These are phyloP conservation scores for Plasmodium chabaudi DNA, from an alignment of 169 alveolate species.

Conservation along the genomic window DNA sequence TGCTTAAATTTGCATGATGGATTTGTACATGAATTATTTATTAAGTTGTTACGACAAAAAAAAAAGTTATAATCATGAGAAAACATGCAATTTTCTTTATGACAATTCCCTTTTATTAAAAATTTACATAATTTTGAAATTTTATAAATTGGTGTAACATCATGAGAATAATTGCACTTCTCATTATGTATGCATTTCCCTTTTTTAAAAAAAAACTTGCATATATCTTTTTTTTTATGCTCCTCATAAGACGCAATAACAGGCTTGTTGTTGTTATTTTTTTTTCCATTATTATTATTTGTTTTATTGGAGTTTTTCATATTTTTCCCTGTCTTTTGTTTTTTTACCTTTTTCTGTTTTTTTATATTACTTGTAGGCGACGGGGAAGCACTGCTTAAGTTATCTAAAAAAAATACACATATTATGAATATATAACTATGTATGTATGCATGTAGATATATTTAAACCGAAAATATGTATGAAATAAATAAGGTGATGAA, in stretches of 20 bases:
- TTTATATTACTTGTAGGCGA: slow-evolving; percentile 2
- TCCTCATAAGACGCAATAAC: slow-evolving; percentile 16
- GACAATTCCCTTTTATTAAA: slow-evolving; percentile 76
- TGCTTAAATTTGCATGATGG: slow-evolving; percentile 83
- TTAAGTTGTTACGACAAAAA: slow-evolving; percentile 81
- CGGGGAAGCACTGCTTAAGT: slow-evolving; percentile 4
- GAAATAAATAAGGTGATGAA: no score
- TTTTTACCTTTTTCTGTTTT: slow-evolving; percentile 36
- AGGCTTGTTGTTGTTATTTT: slow-evolving; percentile 11
- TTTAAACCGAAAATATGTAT: no score
- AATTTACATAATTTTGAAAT: slow-evolving; percentile 84
- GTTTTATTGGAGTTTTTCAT: background rate
- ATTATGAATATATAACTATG: background rate
- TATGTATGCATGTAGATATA: no score
- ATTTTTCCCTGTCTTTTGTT: background rate
- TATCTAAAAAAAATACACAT: slow-evolving; percentile 1
- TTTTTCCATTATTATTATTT: slow-evolving; percentile 6
- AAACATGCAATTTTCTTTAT: slow-evolving; percentile 81
- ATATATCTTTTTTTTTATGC: slow-evolving; percentile 60
- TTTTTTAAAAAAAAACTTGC: slow-evolving; percentile 82
- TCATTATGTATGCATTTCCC: slow-evolving; percentile 84
- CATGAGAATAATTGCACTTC: slow-evolving; percentile 83
- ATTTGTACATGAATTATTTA: slow-evolving; percentile 76
- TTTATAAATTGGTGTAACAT: slow-evolving; percentile 84
- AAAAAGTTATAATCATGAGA: slow-evolving; percentile 83